A percentile compares a stretch with the other conserved stretches of the same genome.
Evolutionary conservation across 768 basidiomycete species (phyloP).

Genomic region (Russula ochroleuca): DNA sequence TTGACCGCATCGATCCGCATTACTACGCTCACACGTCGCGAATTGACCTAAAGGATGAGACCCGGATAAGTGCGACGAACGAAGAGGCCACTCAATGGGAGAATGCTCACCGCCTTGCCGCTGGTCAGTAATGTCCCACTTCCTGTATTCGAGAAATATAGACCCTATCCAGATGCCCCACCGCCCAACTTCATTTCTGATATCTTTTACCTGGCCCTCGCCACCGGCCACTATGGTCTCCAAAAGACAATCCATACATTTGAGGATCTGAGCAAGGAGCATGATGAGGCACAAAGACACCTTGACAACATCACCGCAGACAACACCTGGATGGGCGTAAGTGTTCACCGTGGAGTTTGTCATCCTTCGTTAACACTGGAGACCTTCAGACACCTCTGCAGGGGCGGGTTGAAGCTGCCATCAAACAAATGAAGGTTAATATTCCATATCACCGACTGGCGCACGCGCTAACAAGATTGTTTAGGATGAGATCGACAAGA

Average conservation of each 20-base stretch:
- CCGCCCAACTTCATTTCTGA: slow-evolving; percentile 92
- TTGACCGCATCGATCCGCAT: slow-evolving; percentile 84
- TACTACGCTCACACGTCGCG: slow-evolving; percentile 72
- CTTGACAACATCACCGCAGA: slow-evolving; percentile 72
- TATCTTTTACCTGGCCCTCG: slow-evolving; percentile 84
- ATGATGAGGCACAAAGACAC: slow-evolving; percentile 73
- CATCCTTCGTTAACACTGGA: slow-evolving; percentile 8
- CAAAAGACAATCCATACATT: slow-evolving; percentile 75
- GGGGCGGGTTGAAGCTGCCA: slow-evolving; percentile 69
- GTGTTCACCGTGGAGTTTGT: slow-evolving; percentile 29
- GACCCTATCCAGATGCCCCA: slow-evolving; percentile 39
- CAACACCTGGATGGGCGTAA: slow-evolving; percentile 77
- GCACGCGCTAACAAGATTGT: slow-evolving; percentile 1
- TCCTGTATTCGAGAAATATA: slow-evolving; percentile 2
- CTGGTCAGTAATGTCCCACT: slow-evolving; percentile 37
- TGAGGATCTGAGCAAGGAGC: slow-evolving; percentile 66
- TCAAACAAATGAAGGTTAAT: slow-evolving; percentile 62
- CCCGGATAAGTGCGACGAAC: slow-evolving; percentile 87
- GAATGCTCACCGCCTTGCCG: slow-evolving; percentile 43
- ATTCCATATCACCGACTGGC: not conserved
- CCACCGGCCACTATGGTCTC: slow-evolving; percentile 86
- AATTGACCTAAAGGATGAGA: slow-evolving; percentile 81
- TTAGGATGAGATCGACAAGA: slow-evolving; percentile 66
- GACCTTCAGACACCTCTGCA: slow-evolving; percentile 58
- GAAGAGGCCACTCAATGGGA: slow-evolving; percentile 80